Conservation (phyloP, 2,329 filamentous ascomycete species). For the Cladosporium austrohemisphaericum region DNA sequence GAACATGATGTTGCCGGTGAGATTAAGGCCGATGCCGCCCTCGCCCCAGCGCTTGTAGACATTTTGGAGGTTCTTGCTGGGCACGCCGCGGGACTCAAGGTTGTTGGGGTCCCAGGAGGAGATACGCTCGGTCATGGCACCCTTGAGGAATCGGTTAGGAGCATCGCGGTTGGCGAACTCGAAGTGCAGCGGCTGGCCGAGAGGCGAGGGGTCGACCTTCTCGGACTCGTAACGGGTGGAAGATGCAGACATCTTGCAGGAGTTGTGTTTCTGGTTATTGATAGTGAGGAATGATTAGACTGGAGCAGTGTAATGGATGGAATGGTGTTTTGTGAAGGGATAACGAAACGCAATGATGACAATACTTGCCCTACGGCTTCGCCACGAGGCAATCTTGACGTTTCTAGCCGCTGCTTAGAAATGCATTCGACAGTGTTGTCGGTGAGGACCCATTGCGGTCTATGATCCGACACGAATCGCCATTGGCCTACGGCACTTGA, state of each 20-base stretch:
- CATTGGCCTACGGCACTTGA: slow-evolving; percentile 10
- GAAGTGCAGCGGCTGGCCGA: slow-evolving; percentile 44
- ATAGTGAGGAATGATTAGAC: neutral
- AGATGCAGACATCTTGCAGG: slow-evolving; percentile 10
- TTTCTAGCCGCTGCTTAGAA: slow-evolving; percentile 13
- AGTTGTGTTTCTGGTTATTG: neutral
- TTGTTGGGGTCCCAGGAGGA: slow-evolving; percentile 58
- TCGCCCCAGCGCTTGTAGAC: slow-evolving; percentile 61
- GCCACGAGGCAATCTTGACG: neutral
- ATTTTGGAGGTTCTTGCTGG: slow-evolving; percentile 51
- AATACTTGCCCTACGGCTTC: neutral
- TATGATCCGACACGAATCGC: slow-evolving; percentile 1
- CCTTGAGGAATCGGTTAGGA: slow-evolving; percentile 64
- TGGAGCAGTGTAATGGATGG: neutral
- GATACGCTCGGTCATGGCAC: slow-evolving; percentile 62
- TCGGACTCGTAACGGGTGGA: slow-evolving; percentile 38
- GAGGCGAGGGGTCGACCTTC: slow-evolving; percentile 37
- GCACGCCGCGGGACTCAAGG: slow-evolving; percentile 51
- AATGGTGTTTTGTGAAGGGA: slow-evolving; percentile 1
- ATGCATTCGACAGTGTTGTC: slow-evolving; percentile 8
- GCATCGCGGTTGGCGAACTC: slow-evolving; percentile 52
- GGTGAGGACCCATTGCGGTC: slow-evolving; percentile 10
- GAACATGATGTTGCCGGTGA: slow-evolving; percentile 64
- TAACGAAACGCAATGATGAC: neutral
- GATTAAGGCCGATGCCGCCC: slow-evolving; percentile 52